These are phyloP conservation scores for Plasmodium gaboni DNA, from an alignment of 169 alveolate genomes.

Conservation along the genomic window DNA sequence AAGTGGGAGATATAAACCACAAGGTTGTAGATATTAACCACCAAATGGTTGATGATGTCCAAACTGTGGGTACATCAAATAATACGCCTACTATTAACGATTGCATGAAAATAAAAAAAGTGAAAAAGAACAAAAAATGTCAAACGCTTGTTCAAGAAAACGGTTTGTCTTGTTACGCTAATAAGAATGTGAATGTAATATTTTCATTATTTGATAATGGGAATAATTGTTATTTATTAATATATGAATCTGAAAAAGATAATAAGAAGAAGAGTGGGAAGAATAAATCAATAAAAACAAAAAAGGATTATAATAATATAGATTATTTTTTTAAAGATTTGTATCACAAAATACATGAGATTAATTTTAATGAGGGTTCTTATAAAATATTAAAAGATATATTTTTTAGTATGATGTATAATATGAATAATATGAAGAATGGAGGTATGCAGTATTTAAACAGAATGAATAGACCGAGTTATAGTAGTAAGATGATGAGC, in stretches of 20 bases:
- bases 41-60: no score
- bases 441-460: neutral
- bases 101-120: neutral
- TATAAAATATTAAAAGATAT: constrained; percentile 13
- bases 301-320: constrained; percentile 43
- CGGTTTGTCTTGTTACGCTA: constrained; percentile 2
- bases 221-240: constrained; percentile 26
- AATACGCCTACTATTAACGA: no score
- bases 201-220: constrained; percentile 58
- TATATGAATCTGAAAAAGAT: constrained; percentile 52
- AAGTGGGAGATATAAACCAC: no score
- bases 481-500: neutral
- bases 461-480: neutral
- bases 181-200: constrained; percentile 39
- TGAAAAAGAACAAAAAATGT: neutral
- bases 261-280: constrained; percentile 40
- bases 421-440: constrained; percentile 5
- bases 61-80: no score
- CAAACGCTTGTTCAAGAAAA: neutral
- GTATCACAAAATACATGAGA: constrained; percentile 28
- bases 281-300: constrained; percentile 18
- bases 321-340: constrained; percentile 44
- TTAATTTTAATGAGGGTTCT: constrained; percentile 17
- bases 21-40: no score
- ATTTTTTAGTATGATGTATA: constrained; percentile 12